Conservation (phyloP, 306 rosid species). For the Cucurbita maxima region DNA sequence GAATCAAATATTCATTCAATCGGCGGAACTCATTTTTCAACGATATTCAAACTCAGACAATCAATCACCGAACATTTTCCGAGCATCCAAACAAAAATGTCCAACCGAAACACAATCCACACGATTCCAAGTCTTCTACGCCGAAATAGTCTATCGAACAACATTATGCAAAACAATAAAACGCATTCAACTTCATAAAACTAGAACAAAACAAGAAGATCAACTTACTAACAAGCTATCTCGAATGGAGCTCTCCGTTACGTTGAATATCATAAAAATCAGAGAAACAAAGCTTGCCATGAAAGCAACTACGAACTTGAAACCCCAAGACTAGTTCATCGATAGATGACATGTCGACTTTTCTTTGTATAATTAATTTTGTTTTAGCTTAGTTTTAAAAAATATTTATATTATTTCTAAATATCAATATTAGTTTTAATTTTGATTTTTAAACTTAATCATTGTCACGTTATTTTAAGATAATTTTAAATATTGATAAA, state of each 20-base stretch:
- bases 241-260: neutral
- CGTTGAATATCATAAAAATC: slow-evolving; percentile 2
- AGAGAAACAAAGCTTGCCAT: slow-evolving; percentile 22
- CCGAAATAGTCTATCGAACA: neutral
- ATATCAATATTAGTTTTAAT: no score
- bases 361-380: no score
- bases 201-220: neutral
- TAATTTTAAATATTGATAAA: no score
- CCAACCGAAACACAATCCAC: neutral
- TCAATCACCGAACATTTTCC: neutral
- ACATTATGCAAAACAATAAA: neutral
- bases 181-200: neutral
- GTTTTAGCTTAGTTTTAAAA: no score
- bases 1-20: neutral
- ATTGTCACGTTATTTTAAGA: no score
- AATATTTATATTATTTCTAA: no score
- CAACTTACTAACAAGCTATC: neutral
- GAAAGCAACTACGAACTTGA: slow-evolving; percentile 2
- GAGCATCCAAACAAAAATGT: neutral
- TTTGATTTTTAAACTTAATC: no score
- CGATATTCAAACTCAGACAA: neutral
- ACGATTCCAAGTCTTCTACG: neutral
- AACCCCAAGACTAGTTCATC: neutral
- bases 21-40: neutral
- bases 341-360: no score